Base-by-base conservation (phyloP, 1,284 basidiomycete genomes). In the Mycena sp. region DNA sequence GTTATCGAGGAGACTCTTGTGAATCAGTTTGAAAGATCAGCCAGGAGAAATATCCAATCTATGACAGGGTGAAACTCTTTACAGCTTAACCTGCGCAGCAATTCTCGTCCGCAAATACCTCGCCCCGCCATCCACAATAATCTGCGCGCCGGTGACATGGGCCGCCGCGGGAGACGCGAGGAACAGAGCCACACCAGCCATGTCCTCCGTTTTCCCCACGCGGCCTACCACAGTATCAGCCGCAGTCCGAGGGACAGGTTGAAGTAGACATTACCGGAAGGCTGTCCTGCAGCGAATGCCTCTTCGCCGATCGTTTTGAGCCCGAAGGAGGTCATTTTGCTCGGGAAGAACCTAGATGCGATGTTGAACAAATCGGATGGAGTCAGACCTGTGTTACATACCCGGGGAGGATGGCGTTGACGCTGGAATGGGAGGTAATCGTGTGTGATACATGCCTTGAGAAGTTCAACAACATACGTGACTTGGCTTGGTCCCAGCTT, bases 311-410 rank as follows among this genome's bases (percentile, higher is more conserved):
- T 77, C 30, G 79, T 82, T 70, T 87, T 85, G 70, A 94, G 81
- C 4, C 89, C 92, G 58, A 83, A 94, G 0, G 90, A 85, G 1
- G 94, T 96, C 94, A 96, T 96, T 76, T 90, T 92, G 56, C 90
- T 92, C 0, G 92, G 92, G 79, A 94, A 95, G 17, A 94, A 81
- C 10, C 91, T 17, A n/a, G 45, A 12, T 23, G 30, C 32, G 19
- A 10, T 46, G 17, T 38, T n/a, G 65, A 46, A 60, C 7, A 35
- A 25, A 50, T 49, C 17, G 5, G 10, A 29, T 46, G 35, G 30
- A 37, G 26, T 12, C 21, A 51, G 52, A 14, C 6, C 1, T 26
- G n/a, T 29, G 28, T 48, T 40, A 53, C 76, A 45, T 73, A 88
- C 89, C 90, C 92, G 4, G 93, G 93, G 56, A 79, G 74, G 26